These are phyloP conservation scores for Chlorencoelia australis DNA, from an alignment of 2,329 filamentous ascomycete genomes.

Conservation along the genomic window DNA sequence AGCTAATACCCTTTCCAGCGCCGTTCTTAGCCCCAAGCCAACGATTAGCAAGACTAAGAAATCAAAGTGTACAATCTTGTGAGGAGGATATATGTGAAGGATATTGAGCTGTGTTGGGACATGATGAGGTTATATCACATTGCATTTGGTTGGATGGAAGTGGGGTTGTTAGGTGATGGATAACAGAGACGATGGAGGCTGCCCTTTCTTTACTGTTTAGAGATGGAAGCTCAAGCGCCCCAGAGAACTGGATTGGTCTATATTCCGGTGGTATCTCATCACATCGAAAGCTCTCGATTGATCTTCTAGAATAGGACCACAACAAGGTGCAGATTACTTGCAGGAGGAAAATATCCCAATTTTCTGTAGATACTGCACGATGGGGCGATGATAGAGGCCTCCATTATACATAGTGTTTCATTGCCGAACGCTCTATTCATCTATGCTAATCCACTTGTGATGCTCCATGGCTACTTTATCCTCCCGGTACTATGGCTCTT, in stretches of 20 bases:
- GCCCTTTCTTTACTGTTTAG: constrained; percentile 5
- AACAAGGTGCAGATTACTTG: not conserved
- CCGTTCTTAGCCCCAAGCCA: constrained; percentile 60
- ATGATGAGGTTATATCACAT: too few relatives aligned
- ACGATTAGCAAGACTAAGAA: constrained; percentile 49
- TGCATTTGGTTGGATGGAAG: too few relatives aligned
- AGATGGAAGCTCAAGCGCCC: constrained; percentile 7
- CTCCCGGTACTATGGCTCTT: constrained; percentile 16
- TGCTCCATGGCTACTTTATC: not conserved
- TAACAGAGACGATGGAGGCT: too few relatives aligned
- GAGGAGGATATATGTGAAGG: too few relatives aligned
- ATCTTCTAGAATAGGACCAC: too few relatives aligned
- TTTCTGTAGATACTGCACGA: constrained; percentile 21
- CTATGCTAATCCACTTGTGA: too few relatives aligned
- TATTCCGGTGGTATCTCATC: too few relatives aligned
- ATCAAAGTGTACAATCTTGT: constrained; percentile 62
- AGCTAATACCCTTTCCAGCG: constrained; percentile 35
- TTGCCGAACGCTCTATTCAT: too few relatives aligned
- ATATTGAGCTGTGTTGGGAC: too few relatives aligned
- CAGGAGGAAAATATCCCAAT: constrained; percentile 5
- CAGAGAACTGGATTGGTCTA: too few relatives aligned
- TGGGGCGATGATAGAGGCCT: constrained; percentile 10
- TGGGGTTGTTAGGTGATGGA: too few relatives aligned
- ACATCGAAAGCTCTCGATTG: too few relatives aligned
- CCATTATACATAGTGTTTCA: not conserved